Base-by-base conservation (phyloP, 139 green algal genomes). In the Chlamydomonas eustigma region DNA sequence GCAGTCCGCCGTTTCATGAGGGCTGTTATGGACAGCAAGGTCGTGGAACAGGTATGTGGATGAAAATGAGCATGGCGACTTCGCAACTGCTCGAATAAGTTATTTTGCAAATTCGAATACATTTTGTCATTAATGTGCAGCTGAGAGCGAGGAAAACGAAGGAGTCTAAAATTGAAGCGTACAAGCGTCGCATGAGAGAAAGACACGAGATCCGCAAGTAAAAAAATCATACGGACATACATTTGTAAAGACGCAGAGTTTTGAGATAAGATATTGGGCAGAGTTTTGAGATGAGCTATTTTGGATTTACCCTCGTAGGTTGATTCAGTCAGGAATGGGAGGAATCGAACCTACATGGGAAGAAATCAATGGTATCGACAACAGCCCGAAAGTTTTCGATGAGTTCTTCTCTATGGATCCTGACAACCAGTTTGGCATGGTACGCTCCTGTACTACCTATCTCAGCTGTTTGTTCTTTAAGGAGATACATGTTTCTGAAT, bases 1-100 rank as follows among this genome's bases (percentile, higher is more conserved):
- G 82, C 85, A 38, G 85, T 90, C 51, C 81, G 78, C 68, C 81
- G 83, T 44, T 90, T 86, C 80, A 88, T 90, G 85, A 86, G 84
- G 77, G 69, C 77, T 39, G 80, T 90, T 22, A 75, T 88, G 78
- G 82, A 90, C 44, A 83, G 72, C 51, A 65, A 79, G 30, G 76
- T 90, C 0, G 73, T 90, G 51, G 81, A 86, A 73, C 51, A 90
- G 85, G 78, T 58, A 28, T 58, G 44, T 90, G 24, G 74, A 80
- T 33, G 32, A 31, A 64, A n/a, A n/a, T n/a, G n/a, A n/a, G n/a
- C n/a, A n/a, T n/a, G n/a, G n/a, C n/a, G n/a, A n/a, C n/a, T n/a
- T n/a, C n/a, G n/a, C n/a, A n/a, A n/a, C n/a, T n/a, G n/a, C n/a
- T n/a, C n/a, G n/a, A n/a, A n/a, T n/a, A n/a, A n/a, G n/a, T n/a